These are phyloP conservation scores for Agrostemma githago DNA, from an alignment of 148 eudicot genomes.

Conservation along the genomic window DNA sequence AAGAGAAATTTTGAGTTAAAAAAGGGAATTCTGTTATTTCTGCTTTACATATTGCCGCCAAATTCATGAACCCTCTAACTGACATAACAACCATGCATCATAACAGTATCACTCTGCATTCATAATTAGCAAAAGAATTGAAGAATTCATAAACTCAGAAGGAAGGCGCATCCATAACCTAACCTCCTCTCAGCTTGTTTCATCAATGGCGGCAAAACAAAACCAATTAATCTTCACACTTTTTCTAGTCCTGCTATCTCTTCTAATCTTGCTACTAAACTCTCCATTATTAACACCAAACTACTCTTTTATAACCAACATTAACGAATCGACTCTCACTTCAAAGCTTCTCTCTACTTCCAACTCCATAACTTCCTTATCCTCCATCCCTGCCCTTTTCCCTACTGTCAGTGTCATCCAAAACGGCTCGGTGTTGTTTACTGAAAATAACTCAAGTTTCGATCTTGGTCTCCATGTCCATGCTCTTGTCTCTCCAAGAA, in stretches of 20 bases:
- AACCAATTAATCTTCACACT: constrained; percentile 23
- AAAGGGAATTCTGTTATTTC: no score
- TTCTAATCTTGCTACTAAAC: constrained; percentile 22
- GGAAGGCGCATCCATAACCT: no score
- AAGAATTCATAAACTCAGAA: not conserved
- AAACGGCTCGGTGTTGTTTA: constrained; percentile 14
- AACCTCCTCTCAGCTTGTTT: not conserved
- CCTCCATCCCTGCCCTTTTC: not conserved
- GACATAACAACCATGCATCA: constrained; percentile 1
- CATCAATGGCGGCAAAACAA: constrained; percentile 4
- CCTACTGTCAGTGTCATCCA: not conserved
- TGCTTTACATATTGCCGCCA: not conserved
- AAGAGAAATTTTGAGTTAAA: no score
- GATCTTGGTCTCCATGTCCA: not conserved
- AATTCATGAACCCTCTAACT: not conserved
- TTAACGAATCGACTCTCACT: constrained; percentile 5
- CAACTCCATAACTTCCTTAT: not conserved
- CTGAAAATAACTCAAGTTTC: constrained; percentile 12
- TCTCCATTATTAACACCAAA: constrained; percentile 8
- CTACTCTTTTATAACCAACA: constrained; percentile 12
- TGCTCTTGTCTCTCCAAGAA: not conserved
- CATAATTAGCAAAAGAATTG: not conserved
- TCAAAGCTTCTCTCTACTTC: constrained; percentile 14
- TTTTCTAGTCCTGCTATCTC: constrained; percentile 26
- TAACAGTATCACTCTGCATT: not conserved